A percentile compares a stretch with the other conserved stretches of the same genome.
phyloP scores from a whole-genome alignment of 352 stramenopile genomes.

The Phytophthora parvispora region DNA sequence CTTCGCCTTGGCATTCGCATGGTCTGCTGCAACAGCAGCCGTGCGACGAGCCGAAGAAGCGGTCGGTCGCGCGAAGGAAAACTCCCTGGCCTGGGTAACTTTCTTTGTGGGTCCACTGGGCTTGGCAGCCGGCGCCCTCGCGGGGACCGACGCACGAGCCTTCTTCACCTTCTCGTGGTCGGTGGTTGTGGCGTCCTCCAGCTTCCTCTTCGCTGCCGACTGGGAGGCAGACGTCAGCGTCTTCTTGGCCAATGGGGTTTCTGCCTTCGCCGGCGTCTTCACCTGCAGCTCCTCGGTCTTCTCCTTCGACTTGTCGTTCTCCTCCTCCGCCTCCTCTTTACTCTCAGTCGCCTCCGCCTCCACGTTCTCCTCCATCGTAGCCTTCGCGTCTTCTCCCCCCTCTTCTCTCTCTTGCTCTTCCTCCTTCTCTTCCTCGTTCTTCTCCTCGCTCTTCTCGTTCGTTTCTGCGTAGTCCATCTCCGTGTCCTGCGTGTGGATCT shows the following conservation, averaged over 20 bases:
- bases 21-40: slow-evolving; percentile 23
- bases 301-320: neutral
- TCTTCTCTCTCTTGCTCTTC: neutral
- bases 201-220: slow-evolving; percentile 34
- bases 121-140: slow-evolving; percentile 16
- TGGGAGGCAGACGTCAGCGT: slow-evolving; percentile 5
- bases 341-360: too few species aligned
- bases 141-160: slow-evolving; percentile 18
- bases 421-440: slow-evolving; percentile 2
- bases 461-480: slow-evolving; percentile 11
- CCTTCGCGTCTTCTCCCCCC: neutral
- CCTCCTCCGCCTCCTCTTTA: neutral
- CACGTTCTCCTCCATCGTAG: neutral
- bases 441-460: neutral
- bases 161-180: slow-evolving; percentile 39
- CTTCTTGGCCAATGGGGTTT: neutral
- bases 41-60: slow-evolving; percentile 34
- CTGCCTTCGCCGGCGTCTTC: slow-evolving; percentile 9
- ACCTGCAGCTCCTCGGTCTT: neutral
- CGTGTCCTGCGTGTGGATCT: slow-evolving; percentile 11
- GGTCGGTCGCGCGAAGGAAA: slow-evolving; percentile 45
- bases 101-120: slow-evolving; percentile 6
- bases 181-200: slow-evolving; percentile 9
- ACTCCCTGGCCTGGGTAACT: slow-evolving; percentile 23
- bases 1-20: slow-evolving; percentile 26